These are phyloP conservation scores for Talaromyces liani DNA, from an alignment of 495 filamentous ascomycete species.

Conservation along the genomic window DNA sequence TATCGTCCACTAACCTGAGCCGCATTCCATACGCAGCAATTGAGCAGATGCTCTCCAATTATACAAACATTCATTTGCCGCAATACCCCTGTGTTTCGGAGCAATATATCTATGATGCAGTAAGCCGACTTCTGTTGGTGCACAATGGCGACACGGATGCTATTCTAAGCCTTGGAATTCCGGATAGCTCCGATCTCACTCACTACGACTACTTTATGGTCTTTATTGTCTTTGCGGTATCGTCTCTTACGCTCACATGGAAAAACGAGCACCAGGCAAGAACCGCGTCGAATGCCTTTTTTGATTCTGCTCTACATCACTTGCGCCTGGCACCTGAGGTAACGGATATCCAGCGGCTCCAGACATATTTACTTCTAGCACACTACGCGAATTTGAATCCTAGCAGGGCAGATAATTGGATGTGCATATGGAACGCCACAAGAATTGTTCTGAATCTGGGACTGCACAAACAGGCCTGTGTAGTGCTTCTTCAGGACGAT, in stretches of 20 bases:
- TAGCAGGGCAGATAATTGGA: background rate
- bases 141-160: background rate
- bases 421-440: background rate
- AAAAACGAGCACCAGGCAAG: background rate
- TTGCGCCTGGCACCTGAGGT: background rate
- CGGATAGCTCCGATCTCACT: background rate
- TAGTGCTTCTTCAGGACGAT: background rate
- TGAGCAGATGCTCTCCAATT: background rate
- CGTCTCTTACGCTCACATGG: constrained; percentile 1
- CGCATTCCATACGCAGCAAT: background rate
- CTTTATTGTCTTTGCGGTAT: background rate
- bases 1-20: background rate
- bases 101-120: background rate
- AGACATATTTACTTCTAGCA: background rate
- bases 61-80: background rate
- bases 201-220: constrained; percentile 2
- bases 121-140: background rate
- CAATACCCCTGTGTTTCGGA: constrained; percentile 1
- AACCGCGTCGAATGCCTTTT: background rate
- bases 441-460: background rate
- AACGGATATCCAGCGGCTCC: background rate
- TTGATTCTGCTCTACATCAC: background rate
- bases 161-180: background rate
- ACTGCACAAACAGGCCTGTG: background rate
- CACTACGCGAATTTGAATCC: background rate